Percentiles rank a stretch among this genome's conserved stretches.
Conservation (phyloP, 345 rosid species). For the Corchorus olitorius region DNA sequence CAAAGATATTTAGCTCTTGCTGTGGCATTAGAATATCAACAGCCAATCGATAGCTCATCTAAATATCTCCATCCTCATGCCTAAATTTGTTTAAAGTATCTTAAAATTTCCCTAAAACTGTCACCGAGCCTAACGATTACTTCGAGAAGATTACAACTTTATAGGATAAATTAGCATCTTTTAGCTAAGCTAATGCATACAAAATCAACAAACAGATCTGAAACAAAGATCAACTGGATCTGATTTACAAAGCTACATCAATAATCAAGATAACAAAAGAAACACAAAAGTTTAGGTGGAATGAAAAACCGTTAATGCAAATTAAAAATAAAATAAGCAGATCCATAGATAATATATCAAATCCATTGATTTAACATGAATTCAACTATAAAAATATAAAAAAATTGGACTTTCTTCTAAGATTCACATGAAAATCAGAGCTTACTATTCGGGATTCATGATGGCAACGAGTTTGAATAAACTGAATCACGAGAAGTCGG, state of each 20-base stretch:
- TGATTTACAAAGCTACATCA: slow-evolving; percentile 17
- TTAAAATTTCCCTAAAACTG: background rate
- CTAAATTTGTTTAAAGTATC: background rate
- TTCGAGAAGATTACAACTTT: background rate
- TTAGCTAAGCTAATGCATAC: background rate
- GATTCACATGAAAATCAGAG: background rate
- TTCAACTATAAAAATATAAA: background rate
- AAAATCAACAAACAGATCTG: slow-evolving; percentile 32
- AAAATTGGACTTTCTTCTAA: background rate
- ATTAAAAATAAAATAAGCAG: slow-evolving; percentile 3
- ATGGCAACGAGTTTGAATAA: slow-evolving; percentile 23
- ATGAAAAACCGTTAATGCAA: background rate
- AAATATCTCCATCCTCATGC: background rate
- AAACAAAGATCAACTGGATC: slow-evolving; percentile 33
- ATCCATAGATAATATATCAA: background rate
- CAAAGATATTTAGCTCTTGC: background rate
- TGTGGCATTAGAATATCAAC: background rate
- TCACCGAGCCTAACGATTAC: slow-evolving; percentile 4
- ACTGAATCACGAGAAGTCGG: slow-evolving; percentile 23
- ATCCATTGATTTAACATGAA: background rate
- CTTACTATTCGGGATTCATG: slow-evolving; percentile 99
- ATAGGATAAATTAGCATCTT: background rate
- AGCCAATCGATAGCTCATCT: background rate
- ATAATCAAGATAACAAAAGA: background rate
- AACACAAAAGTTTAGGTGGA: background rate